Conservation (phyloP, 202 grass and related monocot genomes). For the Zoysia matrella region DNA sequence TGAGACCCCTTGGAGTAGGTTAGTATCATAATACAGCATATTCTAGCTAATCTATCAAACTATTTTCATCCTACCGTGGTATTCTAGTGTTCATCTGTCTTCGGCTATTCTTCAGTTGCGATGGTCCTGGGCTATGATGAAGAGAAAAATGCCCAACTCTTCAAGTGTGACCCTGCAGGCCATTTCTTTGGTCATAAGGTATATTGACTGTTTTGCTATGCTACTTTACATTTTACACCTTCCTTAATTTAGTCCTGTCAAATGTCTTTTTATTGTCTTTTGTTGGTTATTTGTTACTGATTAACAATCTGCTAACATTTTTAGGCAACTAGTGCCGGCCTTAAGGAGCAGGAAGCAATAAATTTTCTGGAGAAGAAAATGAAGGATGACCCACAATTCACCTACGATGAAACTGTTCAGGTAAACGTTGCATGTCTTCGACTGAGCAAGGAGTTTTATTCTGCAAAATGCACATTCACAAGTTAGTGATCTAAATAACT, state of each 20-base stretch:
- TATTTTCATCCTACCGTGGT: neutral
- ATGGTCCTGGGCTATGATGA: conserved; percentile 97
- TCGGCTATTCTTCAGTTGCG: conserved; percentile 62
- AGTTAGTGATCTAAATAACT: neutral
- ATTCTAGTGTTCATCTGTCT: conserved; percentile 22
- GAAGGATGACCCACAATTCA: conserved; percentile 87
- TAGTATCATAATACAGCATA: conserved; percentile 40
- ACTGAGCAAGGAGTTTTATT: neutral
- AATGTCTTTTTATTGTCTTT: conserved; percentile 30
- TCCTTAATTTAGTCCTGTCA: neutral
- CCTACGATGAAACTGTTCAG: conserved; percentile 98
- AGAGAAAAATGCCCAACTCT: conserved; percentile 97
- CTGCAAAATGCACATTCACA: neutral
- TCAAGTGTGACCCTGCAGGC: conserved; percentile 97
- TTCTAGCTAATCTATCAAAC: conserved; percentile 18
- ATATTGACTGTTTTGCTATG: conserved; percentile 20
- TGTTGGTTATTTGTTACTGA: neutral
- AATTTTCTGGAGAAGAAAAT: conserved; percentile 99
- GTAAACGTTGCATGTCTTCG: conserved; percentile 39
- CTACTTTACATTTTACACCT: neutral
- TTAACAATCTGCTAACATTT: conserved; percentile 19
- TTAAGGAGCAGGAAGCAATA: conserved; percentile 99
- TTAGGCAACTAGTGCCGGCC: conserved; percentile 93
- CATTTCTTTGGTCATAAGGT: conserved; percentile 99
- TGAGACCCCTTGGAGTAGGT: conserved; percentile 99